Evolutionary conservation across 2,329 filamentous ascomycete genomes (phyloP).

Genomic region (Pseudogymnoascus sp.): DNA sequence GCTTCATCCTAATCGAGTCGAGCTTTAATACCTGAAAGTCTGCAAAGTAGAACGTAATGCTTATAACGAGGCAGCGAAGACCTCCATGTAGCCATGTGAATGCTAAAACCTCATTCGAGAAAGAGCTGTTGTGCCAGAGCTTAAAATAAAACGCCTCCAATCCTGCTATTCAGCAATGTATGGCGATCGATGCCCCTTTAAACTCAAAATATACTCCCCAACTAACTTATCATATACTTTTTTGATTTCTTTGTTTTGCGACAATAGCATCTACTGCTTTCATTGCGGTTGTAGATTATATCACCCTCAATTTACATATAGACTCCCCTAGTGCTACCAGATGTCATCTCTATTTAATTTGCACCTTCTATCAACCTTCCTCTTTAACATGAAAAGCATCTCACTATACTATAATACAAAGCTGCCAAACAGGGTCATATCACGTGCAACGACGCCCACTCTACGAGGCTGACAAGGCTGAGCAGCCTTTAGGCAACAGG

Average conservation of each 20-base stretch:
- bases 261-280: neutral
- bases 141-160: too few species aligned
- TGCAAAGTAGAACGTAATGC: neutral
- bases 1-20: neutral
- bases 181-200: too few species aligned
- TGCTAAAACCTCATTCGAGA: neutral
- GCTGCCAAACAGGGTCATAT: neutral
- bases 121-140: too few species aligned
- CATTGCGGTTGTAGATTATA: neutral
- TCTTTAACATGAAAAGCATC: neutral
- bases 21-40: neutral
- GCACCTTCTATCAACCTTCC: neutral
- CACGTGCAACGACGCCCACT: neutral
- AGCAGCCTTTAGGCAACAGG: neutral
- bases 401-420: neutral
- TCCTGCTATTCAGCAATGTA: too few species aligned
- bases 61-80: neutral
- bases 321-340: neutral
- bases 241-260: too few species aligned
- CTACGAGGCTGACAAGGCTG: constrained; percentile 2
- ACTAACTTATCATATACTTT: too few species aligned
- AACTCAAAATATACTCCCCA: neutral
- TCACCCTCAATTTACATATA: neutral
- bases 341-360: neutral
- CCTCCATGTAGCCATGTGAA: neutral